These are phyloP conservation scores for Wakefieldia striispora DNA, from an alignment of 768 basidiomycete genomes.

Conservation along the genomic window DNA sequence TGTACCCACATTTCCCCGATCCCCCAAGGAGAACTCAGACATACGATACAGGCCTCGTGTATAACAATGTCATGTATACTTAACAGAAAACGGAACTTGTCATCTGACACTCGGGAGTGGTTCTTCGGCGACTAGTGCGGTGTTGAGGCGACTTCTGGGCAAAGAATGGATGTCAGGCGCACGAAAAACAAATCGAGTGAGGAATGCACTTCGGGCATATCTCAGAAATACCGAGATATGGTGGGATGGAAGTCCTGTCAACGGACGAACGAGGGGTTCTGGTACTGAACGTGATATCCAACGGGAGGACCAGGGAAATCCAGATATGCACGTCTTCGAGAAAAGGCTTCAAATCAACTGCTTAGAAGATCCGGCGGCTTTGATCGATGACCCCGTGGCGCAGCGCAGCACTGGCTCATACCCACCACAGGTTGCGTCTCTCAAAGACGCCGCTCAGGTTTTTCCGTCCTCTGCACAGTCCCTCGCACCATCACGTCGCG, in stretches of 20 bases:
- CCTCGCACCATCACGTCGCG: no score
- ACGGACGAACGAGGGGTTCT: conserved; percentile 30
- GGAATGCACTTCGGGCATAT: conserved; percentile 10
- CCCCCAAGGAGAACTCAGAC: conserved; percentile 7
- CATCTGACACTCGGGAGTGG: conserved; percentile 7
- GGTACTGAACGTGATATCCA: neutral
- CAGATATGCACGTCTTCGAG: conserved; percentile 1
- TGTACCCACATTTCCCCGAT: conserved; percentile 20
- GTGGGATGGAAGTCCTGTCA: conserved; percentile 36
- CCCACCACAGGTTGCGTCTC: conserved; percentile 28
- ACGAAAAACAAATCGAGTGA: conserved; percentile 17
- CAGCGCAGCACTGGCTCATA: conserved; percentile 32
- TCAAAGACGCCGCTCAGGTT: no score
- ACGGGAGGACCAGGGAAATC: conserved; percentile 14
- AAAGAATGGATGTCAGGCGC: conserved; percentile 19
- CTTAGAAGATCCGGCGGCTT: conserved; percentile 1
- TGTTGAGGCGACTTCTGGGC: conserved; percentile 18
- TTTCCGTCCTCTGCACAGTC: no score
- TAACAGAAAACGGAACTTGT: conserved; percentile 8
- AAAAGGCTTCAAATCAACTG: conserved; percentile 8
- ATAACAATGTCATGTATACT: conserved; percentile 1
- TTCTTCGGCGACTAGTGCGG: conserved; percentile 11
- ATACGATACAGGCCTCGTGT: conserved; percentile 18
- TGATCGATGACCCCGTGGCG: conserved; percentile 27
- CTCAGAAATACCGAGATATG: conserved; percentile 33